Conservation (phyloP, 164 flowering plant species). For the Sextonia rubra region DNA sequence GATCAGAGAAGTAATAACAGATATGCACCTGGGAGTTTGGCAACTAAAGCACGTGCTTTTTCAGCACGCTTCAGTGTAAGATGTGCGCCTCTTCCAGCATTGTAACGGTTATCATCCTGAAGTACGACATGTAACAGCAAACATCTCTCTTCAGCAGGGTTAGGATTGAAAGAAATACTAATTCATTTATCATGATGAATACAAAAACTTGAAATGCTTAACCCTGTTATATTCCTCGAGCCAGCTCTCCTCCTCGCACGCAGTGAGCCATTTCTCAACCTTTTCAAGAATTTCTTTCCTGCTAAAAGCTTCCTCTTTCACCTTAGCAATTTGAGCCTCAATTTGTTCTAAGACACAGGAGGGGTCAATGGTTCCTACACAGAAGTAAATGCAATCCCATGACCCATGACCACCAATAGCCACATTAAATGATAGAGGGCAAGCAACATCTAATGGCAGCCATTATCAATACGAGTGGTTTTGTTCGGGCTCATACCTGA, state of each 20-base stretch:
- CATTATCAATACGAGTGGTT: neutral
- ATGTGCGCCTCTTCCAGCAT: conserved; percentile 78
- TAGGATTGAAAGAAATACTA: neutral
- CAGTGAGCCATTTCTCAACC: conserved; percentile 74
- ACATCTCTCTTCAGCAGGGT: too few relatives aligned
- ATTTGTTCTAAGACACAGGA: conserved; percentile 41
- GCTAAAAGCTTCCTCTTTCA: conserved; percentile 65
- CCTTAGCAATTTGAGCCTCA: conserved; percentile 54
- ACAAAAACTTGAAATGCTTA: neutral
- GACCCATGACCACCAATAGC: neutral
- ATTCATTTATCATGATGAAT: neutral
- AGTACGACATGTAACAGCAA: conserved; percentile 2
- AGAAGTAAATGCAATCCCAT: neutral
- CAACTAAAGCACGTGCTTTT: conserved; percentile 60
- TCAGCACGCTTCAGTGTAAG: conserved; percentile 74
- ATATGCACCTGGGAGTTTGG: conserved; percentile 59
- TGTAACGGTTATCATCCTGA: conserved; percentile 75
- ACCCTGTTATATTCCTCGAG: conserved; percentile 86
- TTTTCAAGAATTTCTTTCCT: conserved; percentile 81
- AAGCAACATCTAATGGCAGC: neutral
- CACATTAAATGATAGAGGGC: neutral
- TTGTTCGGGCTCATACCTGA: conserved; percentile 41
- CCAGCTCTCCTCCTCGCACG: conserved; percentile 87
- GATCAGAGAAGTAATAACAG: neutral
- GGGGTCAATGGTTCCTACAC: conserved; percentile 54